Evolutionary conservation across 1,284 basidiomycete genomes (phyloP).

Genomic region (Tylopilus sp.): DNA sequence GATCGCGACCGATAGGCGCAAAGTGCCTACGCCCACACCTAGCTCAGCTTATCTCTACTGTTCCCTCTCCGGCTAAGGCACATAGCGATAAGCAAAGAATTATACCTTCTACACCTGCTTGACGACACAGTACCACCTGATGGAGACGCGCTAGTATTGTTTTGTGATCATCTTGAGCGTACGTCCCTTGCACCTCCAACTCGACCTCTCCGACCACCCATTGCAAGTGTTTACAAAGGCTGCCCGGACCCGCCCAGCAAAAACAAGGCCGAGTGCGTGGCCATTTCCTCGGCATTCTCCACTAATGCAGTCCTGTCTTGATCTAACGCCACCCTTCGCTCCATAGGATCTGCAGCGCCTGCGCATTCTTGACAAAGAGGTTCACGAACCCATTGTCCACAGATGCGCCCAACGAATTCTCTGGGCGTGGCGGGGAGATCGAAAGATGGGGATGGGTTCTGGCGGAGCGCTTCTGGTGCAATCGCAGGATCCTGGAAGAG

Average conservation of each 20-base stretch:
- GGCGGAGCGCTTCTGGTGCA: conserved; percentile 44
- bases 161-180: conserved; percentile 98
- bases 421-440: conserved; percentile 87
- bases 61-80: too few relatives aligned
- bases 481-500: conserved; percentile 73
- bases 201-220: conserved; percentile 51
- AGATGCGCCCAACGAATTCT: conserved; percentile 59
- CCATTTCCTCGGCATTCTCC: conserved; percentile 60
- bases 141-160: conserved; percentile 95
- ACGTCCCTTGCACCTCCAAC: conserved; percentile 88
- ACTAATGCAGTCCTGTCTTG: conserved; percentile 55
- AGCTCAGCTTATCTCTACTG: too few relatives aligned
- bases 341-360: conserved; percentile 81
- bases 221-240: conserved; percentile 48
- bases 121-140: conserved; percentile 88
- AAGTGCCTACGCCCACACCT: too few relatives aligned
- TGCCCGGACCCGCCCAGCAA: conserved; percentile 50
- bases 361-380: conserved; percentile 92
- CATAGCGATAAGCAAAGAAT: too few relatives aligned
- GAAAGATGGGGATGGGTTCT: conserved; percentile 79
- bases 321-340: conserved; percentile 76
- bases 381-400: conserved; percentile 73
- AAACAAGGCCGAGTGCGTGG: conserved; percentile 73
- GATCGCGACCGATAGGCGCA: too few relatives aligned
- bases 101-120: too few relatives aligned